Conservation (phyloP, 208 protist species). For the Acanthamoeba sp. region DNA sequence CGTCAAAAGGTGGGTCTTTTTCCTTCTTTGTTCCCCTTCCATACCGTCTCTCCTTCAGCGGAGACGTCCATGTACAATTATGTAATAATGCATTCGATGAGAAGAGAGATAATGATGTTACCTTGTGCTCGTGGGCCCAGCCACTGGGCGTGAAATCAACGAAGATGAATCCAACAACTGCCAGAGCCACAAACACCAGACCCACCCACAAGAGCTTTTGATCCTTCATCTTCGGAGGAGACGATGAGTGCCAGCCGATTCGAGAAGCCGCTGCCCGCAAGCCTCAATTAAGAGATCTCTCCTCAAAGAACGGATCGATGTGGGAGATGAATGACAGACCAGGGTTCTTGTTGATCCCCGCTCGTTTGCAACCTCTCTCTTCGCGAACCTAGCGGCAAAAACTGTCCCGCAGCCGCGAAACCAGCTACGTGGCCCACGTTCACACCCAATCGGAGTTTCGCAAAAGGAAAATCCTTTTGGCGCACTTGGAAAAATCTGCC, state of each 20-base stretch:
- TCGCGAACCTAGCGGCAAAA: too few species aligned
- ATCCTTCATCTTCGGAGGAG: conserved; percentile 54
- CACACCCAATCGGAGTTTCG: not conserved
- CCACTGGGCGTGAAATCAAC: conserved; percentile 26
- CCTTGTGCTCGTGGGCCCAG: conserved; percentile 64
- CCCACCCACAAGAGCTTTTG: conserved; percentile 55
- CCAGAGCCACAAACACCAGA: conserved; percentile 41
- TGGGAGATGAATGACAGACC: too few species aligned
- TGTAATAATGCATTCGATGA: not conserved
- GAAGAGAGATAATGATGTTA: conserved; percentile 30
- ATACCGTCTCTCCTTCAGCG: not conserved
- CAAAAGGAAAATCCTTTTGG: not conserved
- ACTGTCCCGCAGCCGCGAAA: not conserved
- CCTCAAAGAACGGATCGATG: too few species aligned
- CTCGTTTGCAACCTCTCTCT: not conserved
- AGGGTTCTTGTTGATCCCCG: too few species aligned
- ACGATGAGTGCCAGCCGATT: too few species aligned
- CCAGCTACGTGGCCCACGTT: not conserved
- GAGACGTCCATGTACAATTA: too few species aligned
- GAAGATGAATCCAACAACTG: conserved; percentile 50
- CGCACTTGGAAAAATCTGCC: too few species aligned
- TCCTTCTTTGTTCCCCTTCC: not conserved
- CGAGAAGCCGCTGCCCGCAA: too few species aligned
- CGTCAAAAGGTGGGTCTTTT: not conserved
- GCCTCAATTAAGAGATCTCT: not conserved